Conservation (phyloP, 345 rosid species). For the Salix suchowensis region DNA sequence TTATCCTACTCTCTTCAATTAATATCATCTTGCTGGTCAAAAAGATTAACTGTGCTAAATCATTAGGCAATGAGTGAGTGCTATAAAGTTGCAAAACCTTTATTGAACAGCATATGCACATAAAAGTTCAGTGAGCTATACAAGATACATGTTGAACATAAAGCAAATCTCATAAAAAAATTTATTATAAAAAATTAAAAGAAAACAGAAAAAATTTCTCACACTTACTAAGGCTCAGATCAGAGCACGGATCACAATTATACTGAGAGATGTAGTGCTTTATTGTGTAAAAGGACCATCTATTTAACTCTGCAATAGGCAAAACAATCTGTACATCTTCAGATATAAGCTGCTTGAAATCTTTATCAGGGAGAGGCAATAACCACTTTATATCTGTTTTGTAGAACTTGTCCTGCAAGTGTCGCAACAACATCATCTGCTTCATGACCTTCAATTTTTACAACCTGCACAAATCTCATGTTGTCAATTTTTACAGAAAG, state of each 20-base stretch:
- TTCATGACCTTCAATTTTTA: slow-evolving; percentile 70
- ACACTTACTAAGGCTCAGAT: slow-evolving; percentile 80
- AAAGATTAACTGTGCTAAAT: not conserved
- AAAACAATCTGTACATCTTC: slow-evolving; percentile 85
- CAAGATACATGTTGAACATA: not conserved
- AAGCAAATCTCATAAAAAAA: not conserved
- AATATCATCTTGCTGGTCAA: no score
- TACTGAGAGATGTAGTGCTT: slow-evolving; percentile 78
- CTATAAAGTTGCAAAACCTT: not conserved
- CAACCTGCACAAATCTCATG: slow-evolving; percentile 43
- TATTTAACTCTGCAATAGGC: slow-evolving; percentile 61
- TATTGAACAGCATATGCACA: not conserved
- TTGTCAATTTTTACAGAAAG: not conserved
- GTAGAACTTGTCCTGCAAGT: slow-evolving; percentile 58
- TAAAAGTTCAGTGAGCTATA: not conserved
- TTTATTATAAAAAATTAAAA: no score
- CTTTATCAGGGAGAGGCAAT: slow-evolving; percentile 97
- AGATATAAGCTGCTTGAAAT: slow-evolving; percentile 89
- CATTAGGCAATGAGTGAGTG: not conserved
- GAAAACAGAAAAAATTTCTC: slow-evolving; percentile 1
- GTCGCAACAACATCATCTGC: slow-evolving; percentile 96
- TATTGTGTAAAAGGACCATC: slow-evolving; percentile 92
- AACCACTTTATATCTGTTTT: slow-evolving; percentile 57
- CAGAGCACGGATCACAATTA: slow-evolving; percentile 70
- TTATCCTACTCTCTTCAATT: not conserved